Evolutionary conservation across 805 yeast species (phyloP).

Genomic region (Yamadazyma insecticola): DNA sequence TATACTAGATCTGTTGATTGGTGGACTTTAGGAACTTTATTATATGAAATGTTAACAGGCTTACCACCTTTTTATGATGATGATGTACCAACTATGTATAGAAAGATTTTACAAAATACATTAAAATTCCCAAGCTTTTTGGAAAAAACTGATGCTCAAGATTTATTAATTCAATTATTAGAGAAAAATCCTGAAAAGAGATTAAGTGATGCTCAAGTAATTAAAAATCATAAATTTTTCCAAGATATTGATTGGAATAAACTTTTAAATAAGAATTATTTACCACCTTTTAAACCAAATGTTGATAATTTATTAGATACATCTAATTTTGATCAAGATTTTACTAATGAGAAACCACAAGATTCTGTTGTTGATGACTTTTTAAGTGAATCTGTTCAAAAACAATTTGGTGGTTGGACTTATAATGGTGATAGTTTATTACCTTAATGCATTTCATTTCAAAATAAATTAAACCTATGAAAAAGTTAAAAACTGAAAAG

Average conservation of each 20-base stretch:
- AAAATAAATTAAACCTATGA: too few species aligned
- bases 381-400: slow-evolving; percentile 90
- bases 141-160: slow-evolving; percentile 76
- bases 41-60: slow-evolving; percentile 96
- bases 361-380: slow-evolving; percentile 94
- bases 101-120: slow-evolving; percentile 86
- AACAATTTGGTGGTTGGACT: slow-evolving; percentile 99
- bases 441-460: too few species aligned
- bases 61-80: slow-evolving; percentile 97
- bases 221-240: slow-evolving; percentile 81
- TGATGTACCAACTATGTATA: slow-evolving; percentile 88
- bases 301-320: slow-evolving; percentile 85
- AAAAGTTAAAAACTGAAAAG: neutral
- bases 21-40: slow-evolving; percentile 95
- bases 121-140: slow-evolving; percentile 83
- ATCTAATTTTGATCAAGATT: slow-evolving; percentile 87
- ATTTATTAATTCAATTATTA: slow-evolving; percentile 66
- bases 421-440: slow-evolving; percentile 61
- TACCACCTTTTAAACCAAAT: slow-evolving; percentile 93
- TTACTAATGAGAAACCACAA: slow-evolving; percentile 88
- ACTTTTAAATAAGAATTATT: slow-evolving; percentile 76
- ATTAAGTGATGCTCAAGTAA: slow-evolving; percentile 78
- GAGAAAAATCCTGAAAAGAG: slow-evolving; percentile 83
- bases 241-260: slow-evolving; percentile 87
- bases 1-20: slow-evolving; percentile 95